Evolutionary conservation across 2,329 filamentous ascomycete species (phyloP).

Genomic region (Knufia petricola): DNA sequence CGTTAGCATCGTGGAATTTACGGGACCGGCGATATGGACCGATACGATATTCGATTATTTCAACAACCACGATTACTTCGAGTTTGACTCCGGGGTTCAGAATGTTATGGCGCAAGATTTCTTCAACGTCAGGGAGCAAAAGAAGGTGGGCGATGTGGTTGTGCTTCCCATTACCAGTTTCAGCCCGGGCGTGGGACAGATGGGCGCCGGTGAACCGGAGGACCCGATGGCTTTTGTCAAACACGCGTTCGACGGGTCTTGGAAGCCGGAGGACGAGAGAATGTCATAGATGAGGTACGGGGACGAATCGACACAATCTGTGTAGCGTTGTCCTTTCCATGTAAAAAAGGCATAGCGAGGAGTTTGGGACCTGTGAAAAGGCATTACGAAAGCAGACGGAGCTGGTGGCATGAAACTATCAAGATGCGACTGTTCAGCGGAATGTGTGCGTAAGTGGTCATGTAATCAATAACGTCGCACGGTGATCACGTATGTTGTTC

Average conservation of each 20-base stretch:
- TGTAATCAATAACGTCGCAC: background rate
- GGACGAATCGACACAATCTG: background rate
- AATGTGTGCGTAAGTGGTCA: no score
- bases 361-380: background rate
- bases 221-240: slow-evolving; percentile 97
- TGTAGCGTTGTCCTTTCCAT: background rate
- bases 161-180: slow-evolving; percentile 95
- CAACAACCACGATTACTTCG: slow-evolving; percentile 82
- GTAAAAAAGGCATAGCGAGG: slow-evolving; percentile 4
- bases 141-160: slow-evolving; percentile 86
- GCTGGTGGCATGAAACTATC: no score
- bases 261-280: slow-evolving; percentile 26
- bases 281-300: slow-evolving; percentile 10
- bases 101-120: slow-evolving; percentile 82
- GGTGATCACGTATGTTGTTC: background rate
- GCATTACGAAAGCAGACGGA: background rate
- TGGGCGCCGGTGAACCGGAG: slow-evolving; percentile 79
- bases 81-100: slow-evolving; percentile 55
- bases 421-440: no score
- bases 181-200: slow-evolving; percentile 86
- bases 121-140: slow-evolving; percentile 71
- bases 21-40: slow-evolving; percentile 89
- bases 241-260: slow-evolving; percentile 59
- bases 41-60: slow-evolving; percentile 87
- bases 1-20: slow-evolving; percentile 75